phyloP scores from a whole-genome alignment of 441 rosid species.

The Biscutella laevigata region DNA sequence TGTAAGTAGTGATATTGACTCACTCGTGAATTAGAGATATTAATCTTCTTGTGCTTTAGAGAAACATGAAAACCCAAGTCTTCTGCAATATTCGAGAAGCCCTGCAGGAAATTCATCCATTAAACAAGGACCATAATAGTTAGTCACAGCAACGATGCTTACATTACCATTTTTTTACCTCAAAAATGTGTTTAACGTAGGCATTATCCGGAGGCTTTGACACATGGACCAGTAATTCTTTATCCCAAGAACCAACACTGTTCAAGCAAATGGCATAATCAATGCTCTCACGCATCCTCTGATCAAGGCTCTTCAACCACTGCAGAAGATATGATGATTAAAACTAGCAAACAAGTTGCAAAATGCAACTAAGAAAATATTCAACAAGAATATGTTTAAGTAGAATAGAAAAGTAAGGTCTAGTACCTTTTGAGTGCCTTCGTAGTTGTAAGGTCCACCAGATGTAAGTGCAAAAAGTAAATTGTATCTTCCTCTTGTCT shows the following conservation, averaged over 20 bases:
- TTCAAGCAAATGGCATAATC: conserved; percentile 96
- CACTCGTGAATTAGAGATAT: conserved; percentile 92
- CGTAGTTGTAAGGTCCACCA: conserved; percentile 93
- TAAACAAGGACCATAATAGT: conserved; percentile 19
- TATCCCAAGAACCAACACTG: conserved; percentile 80
- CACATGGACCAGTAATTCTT: conserved; percentile 66
- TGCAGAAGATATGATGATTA: conserved; percentile 30
- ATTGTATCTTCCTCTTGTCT: conserved; percentile 90
- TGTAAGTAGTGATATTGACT: conserved; percentile 35
- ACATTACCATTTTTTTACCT: conserved; percentile 39
- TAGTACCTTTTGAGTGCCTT: conserved; percentile 88
- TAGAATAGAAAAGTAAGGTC: conserved; percentile 8
- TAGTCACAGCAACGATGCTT: conserved; percentile 10
- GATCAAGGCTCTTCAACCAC: conserved; percentile 98
- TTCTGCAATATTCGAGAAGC: conserved; percentile 69
- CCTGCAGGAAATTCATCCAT: conserved; percentile 43
- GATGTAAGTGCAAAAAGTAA: conserved; percentile 90
- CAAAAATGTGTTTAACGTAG: conserved; percentile 79
- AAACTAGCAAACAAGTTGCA: conserved; percentile 6
- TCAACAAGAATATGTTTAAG: background rate
- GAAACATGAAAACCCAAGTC: conserved; percentile 69
- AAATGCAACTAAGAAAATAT: background rate
- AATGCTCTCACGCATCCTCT: conserved; percentile 86
- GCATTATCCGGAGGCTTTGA: conserved; percentile 96
- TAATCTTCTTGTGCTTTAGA: conserved; percentile 91